A percentile compares a stretch with the other conserved stretches of the same genome.
These are phyloP conservation scores for Talaromyces funiculosus DNA, from an alignment of 2,329 filamentous ascomycete species.

Conservation along the genomic window DNA sequence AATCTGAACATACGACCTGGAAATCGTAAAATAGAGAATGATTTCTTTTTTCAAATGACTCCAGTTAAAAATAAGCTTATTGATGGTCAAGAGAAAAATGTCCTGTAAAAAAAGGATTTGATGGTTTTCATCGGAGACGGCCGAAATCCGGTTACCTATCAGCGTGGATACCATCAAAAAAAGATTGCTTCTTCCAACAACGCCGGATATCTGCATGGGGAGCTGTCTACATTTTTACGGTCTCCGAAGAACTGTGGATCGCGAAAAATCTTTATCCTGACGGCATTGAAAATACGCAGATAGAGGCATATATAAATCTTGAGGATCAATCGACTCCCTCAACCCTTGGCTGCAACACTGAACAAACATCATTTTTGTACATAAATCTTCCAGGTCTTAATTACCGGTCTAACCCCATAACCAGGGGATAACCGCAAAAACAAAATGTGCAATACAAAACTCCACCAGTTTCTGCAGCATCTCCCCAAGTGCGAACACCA, in stretches of 20 bases:
- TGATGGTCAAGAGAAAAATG: too few relatives aligned
- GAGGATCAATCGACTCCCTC: neutral
- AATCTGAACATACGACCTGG: too few relatives aligned
- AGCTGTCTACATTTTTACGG: neutral
- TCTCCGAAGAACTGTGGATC: neutral
- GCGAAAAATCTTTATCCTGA: neutral
- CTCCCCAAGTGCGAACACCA: constrained; percentile 80
- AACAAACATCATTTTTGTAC: neutral
- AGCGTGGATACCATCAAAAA: neutral
- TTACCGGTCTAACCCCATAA: neutral
- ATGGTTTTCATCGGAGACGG: constrained; percentile 8
- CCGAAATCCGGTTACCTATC: constrained; percentile 8
- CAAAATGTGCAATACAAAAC: constrained; percentile 19
- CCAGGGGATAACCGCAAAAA: neutral
- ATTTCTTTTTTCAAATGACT: too few relatives aligned
- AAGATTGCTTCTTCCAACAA: neutral
- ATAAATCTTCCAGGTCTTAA: neutral
- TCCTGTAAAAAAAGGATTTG: too few relatives aligned
- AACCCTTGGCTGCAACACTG: neutral
- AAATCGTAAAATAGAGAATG: too few relatives aligned
- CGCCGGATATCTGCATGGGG: neutral
- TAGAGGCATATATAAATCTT: neutral
- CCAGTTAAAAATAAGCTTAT: too few relatives aligned
- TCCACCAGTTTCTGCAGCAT: constrained; percentile 56
- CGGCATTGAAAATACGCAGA: neutral